Evolutionary conservation across 2,329 filamentous ascomycete genomes (phyloP).

Genomic region (Rhytidhysteron rufulum): DNA sequence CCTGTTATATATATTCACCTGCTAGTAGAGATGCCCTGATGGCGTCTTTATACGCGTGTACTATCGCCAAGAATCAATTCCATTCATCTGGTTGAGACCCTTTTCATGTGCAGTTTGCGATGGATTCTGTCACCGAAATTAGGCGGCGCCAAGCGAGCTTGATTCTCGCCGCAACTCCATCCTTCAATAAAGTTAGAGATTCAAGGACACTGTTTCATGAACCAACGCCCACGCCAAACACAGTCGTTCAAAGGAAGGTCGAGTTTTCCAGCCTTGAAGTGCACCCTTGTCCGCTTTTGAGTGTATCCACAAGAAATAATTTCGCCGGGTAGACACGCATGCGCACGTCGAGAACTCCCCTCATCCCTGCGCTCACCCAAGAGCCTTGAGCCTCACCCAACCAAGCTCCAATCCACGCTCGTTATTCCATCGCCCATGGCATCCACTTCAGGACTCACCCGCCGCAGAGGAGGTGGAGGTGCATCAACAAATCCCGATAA

Average conservation of each 20-base stretch:
- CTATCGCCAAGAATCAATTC: constrained; percentile 30
- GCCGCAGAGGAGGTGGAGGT: constrained; percentile 62
- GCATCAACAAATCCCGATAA: constrained; percentile 56
- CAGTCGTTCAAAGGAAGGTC: too few relatives aligned
- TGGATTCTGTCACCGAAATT: constrained; percentile 4
- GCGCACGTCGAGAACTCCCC: constrained; percentile 27
- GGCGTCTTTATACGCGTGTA: constrained; percentile 27
- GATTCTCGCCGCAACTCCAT: constrained; percentile 8
- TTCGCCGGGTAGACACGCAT: constrained; percentile 19
- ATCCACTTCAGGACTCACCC: constrained; percentile 67
- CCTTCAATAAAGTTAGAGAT: too few relatives aligned
- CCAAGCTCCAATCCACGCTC: constrained; percentile 21
- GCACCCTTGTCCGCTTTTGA: too few relatives aligned
- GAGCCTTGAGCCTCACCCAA: constrained; percentile 30
- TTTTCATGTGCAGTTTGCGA: constrained; percentile 1
- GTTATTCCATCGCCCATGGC: constrained; percentile 48
- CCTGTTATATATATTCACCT: constrained; percentile 32
- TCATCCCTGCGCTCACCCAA: constrained; percentile 30
- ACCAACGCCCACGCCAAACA: too few relatives aligned
- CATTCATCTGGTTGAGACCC: constrained; percentile 18
- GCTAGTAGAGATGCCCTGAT: constrained; percentile 36
- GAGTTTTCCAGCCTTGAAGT: too few relatives aligned
- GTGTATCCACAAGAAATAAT: too few relatives aligned
- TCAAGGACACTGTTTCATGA: too few relatives aligned
- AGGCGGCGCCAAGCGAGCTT: constrained; percentile 14